Evolutionary conservation across 495 filamentous ascomycete species (phyloP).

Genomic region (Tuber indicum): DNA sequence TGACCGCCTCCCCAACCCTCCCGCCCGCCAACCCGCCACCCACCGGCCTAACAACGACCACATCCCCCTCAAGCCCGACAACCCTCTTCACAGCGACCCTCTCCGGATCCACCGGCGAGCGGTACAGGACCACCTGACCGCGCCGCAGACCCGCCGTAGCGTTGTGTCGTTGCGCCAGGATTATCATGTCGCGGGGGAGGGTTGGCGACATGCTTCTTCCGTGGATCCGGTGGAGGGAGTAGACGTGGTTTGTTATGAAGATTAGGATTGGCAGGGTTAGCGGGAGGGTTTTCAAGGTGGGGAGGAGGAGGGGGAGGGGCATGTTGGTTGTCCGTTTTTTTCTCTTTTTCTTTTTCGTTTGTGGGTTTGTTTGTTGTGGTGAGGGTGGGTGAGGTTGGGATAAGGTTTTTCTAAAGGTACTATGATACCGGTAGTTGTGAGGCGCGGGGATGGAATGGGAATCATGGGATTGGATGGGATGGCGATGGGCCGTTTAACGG

Average conservation of each 20-base stretch:
- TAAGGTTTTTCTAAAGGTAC: constrained; percentile 19
- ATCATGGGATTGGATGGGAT: too few relatives aligned
- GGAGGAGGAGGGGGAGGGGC: constrained; percentile 37
- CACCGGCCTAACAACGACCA: constrained; percentile 48
- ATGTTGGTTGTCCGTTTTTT: background rate
- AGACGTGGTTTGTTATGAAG: constrained; percentile 51
- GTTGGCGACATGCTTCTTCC: constrained; percentile 55
- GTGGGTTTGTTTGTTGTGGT: background rate
- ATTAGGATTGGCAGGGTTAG: constrained; percentile 48
- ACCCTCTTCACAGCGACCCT: constrained; percentile 55
- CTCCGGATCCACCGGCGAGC: constrained; percentile 51
- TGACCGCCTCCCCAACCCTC: constrained; percentile 20
- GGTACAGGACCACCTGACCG: constrained; percentile 54
- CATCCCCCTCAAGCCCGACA: constrained; percentile 54
- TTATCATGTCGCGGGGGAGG: constrained; percentile 47
- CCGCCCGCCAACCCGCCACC: constrained; percentile 35
- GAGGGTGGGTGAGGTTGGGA: constrained; percentile 6
- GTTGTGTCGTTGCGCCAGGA: constrained; percentile 45
- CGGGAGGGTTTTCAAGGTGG: constrained; percentile 45
- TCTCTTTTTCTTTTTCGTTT: too few relatives aligned
- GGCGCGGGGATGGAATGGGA: too few relatives aligned
- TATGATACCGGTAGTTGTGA: background rate
- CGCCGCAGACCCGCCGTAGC: constrained; percentile 46
- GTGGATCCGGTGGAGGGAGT: constrained; percentile 49
- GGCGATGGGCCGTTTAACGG: too few relatives aligned